These are phyloP conservation scores for Jatropha podagrica DNA, from an alignment of 441 rosid genomes.

Conservation along the genomic window DNA sequence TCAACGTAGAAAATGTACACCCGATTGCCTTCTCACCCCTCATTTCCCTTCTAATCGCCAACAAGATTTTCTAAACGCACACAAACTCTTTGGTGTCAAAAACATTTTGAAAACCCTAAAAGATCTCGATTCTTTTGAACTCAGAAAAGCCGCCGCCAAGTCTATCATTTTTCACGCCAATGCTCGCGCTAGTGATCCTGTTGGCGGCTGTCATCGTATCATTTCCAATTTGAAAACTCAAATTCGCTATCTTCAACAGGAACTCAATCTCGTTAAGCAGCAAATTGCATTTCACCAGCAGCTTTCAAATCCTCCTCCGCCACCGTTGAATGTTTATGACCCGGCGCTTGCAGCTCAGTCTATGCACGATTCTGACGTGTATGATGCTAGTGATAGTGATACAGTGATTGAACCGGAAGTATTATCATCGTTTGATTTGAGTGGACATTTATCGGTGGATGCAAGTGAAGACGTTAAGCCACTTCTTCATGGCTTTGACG, in stretches of 20 bases:
- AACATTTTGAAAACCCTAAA: constrained; percentile 64
- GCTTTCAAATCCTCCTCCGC: not conserved
- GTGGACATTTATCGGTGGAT: not conserved
- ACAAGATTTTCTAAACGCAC: constrained; percentile 72
- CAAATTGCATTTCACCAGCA: constrained; percentile 9
- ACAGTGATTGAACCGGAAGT: not conserved
- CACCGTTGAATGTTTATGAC: not conserved
- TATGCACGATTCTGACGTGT: too few relatives aligned
- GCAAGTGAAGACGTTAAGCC: constrained; percentile 1
- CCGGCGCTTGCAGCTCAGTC: too few relatives aligned
- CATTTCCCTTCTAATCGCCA: constrained; percentile 66
- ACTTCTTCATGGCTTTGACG: not conserved
- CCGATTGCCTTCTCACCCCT: constrained; percentile 77
- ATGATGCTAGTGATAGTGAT: not conserved
- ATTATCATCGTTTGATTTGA: not conserved
- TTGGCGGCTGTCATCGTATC: constrained; percentile 61
- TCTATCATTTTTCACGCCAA: constrained; percentile 70
- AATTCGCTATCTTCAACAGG: constrained; percentile 41
- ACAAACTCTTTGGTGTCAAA: constrained; percentile 74
- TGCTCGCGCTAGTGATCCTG: constrained; percentile 69
- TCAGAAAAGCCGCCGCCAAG: constrained; percentile 53
- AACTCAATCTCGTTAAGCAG: constrained; percentile 52
- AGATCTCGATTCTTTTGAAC: constrained; percentile 31
- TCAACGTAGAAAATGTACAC: constrained; percentile 72
- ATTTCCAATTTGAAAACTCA: constrained; percentile 47